Evolutionary conservation across 2,329 filamentous ascomycete species (phyloP).

Genomic region (Nannizzia gypsea): DNA sequence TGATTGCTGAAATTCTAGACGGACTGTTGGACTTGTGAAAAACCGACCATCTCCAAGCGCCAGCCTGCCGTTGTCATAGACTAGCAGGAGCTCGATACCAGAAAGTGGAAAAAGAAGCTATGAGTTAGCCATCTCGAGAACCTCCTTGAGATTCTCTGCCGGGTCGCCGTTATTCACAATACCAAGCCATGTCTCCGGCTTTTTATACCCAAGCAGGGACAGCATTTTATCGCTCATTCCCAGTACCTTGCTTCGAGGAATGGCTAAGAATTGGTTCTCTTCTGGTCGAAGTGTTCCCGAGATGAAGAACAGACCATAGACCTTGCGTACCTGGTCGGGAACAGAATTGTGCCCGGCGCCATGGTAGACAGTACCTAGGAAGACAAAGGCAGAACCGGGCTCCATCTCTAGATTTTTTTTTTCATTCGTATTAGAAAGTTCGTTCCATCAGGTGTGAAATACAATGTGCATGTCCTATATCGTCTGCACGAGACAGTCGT

Average conservation of each 20-base stretch:
- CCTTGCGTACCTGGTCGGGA: constrained; percentile 21
- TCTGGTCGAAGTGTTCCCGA: constrained; percentile 25
- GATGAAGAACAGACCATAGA: constrained; percentile 28
- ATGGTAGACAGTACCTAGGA: constrained; percentile 32
- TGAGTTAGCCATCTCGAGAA: background rate
- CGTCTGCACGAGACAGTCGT: background rate
- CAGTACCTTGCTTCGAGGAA: constrained; percentile 4
- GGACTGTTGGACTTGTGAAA: no score
- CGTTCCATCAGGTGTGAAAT: background rate
- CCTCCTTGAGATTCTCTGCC: background rate
- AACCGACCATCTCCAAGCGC: no score
- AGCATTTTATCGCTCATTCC: constrained; percentile 2
- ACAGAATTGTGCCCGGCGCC: constrained; percentile 31
- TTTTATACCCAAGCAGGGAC: constrained; percentile 4
- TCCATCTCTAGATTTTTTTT: constrained; percentile 21
- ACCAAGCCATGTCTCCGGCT: constrained; percentile 3
- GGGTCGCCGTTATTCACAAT: constrained; percentile 3
- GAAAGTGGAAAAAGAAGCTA: background rate
- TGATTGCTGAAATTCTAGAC: no score
- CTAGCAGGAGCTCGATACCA: background rate
- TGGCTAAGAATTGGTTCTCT: constrained; percentile 19
- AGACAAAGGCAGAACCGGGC: constrained; percentile 31
- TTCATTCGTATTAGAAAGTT: background rate
- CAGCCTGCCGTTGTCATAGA: background rate
- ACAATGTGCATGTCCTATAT: background rate